These are phyloP conservation scores for Vanderwaltozyma verrucispora DNA, from an alignment of 805 yeast genomes.

Conservation along the genomic window DNA sequence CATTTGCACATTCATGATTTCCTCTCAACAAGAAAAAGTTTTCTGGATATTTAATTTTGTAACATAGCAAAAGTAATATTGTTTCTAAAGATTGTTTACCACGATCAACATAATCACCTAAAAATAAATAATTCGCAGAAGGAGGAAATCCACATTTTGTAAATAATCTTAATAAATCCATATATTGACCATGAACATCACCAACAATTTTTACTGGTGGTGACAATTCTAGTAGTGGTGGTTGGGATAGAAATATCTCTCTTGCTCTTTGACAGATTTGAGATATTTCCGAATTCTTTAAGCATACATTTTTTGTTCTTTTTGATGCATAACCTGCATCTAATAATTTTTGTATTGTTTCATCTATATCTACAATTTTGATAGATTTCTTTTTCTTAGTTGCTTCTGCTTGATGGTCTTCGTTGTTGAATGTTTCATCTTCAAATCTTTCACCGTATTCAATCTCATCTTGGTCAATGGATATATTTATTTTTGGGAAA, in stretches of 20 bases:
- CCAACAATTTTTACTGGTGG: constrained; percentile 79
- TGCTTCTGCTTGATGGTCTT: not conserved
- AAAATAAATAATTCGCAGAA: constrained; percentile 75
- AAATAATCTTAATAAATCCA: constrained; percentile 81
- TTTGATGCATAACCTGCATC: constrained; percentile 97
- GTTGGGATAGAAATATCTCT: constrained; percentile 83
- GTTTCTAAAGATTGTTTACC: constrained; percentile 96
- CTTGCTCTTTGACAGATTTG: constrained; percentile 79
- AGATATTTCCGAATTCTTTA: constrained; percentile 84
- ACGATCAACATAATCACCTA: constrained; percentile 96
- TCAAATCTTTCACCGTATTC: not conserved
- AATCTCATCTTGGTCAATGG: not conserved
- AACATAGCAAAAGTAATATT: constrained; percentile 74
- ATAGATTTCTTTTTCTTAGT: constrained; percentile 15
- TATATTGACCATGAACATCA: constrained; percentile 95
- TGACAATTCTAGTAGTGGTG: constrained; percentile 74
- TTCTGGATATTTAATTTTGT: constrained; percentile 93
- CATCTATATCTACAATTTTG: constrained; percentile 57
- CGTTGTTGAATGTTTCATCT: not conserved
- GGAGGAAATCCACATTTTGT: constrained; percentile 98
- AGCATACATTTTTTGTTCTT: constrained; percentile 78
- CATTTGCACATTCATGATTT: constrained; percentile 95
- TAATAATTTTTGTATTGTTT: constrained; percentile 75
- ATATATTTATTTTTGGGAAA: not conserved
- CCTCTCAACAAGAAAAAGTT: constrained; percentile 89